Percentiles rank a stretch among this genome's conserved stretches.
Conservation (phyloP, 2,329 filamentous ascomycete genomes). For the Scedosporium dehoogii region DNA sequence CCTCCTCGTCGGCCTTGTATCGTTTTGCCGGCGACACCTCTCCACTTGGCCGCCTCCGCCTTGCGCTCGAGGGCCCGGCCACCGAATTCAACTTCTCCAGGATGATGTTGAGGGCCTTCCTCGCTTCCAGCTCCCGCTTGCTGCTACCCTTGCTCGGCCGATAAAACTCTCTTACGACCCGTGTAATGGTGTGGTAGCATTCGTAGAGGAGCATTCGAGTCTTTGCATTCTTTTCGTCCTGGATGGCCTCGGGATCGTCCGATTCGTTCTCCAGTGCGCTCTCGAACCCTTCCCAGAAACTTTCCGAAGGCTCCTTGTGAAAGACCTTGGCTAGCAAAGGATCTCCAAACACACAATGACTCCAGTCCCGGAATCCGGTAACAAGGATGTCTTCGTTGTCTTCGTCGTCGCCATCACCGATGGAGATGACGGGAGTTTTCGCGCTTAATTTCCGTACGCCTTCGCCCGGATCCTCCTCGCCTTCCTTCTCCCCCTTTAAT, state of each 20-base stretch:
- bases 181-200: conserved; percentile 44
- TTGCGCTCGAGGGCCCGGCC: conserved; percentile 13
- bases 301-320: conserved; percentile 29
- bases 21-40: conserved; percentile 36
- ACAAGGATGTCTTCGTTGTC: conserved; percentile 21
- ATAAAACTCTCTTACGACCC: conserved; percentile 46
- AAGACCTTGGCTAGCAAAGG: conserved; percentile 43
- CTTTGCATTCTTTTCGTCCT: conserved; percentile 31
- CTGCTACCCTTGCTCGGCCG: conserved; percentile 37
- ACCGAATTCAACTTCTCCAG: conserved; percentile 18
- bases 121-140: conserved; percentile 39
- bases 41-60: conserved; percentile 23
- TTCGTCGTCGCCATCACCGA: conserved; percentile 6
- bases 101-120: conserved; percentile 37
- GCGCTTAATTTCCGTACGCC: background rate
- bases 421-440: background rate
- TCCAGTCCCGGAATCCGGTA: conserved; percentile 48
- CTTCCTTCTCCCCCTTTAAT: conserved; percentile 2
- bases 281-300: conserved; percentile 38
- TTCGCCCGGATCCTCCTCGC: conserved; percentile 4
- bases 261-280: conserved; percentile 10
- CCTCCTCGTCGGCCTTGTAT: conserved; percentile 19
- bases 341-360: conserved; percentile 49
- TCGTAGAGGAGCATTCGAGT: conserved; percentile 45
- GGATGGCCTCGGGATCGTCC: conserved; percentile 21